These are phyloP conservation scores for Fusarium setosum DNA, from an alignment of 2,329 filamentous ascomycete species.

Conservation along the genomic window DNA sequence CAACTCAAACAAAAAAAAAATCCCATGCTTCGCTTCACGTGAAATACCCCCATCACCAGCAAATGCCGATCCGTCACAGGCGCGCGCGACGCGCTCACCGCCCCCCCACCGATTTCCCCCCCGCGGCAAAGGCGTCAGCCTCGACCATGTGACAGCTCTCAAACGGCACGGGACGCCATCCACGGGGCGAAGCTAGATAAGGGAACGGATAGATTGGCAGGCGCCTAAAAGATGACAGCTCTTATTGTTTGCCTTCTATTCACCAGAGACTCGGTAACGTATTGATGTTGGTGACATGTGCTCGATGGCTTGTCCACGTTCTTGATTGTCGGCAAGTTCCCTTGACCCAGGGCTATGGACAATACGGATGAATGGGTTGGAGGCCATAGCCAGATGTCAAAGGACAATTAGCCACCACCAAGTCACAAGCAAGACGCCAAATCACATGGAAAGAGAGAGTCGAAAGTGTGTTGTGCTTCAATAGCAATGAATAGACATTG, in stretches of 20 bases:
- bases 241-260: slow-evolving; percentile 25
- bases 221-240: not conserved
- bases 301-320: slow-evolving; percentile 7
- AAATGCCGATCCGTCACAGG: slow-evolving; percentile 11
- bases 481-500: slow-evolving; percentile 19
- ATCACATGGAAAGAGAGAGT: slow-evolving; percentile 21
- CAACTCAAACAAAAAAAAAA: not conserved
- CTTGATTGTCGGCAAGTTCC: slow-evolving; percentile 11
- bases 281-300: slow-evolving; percentile 19
- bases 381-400: not conserved
- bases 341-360: not conserved
- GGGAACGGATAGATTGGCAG: not conserved
- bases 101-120: slow-evolving; percentile 7
- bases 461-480: not conserved
- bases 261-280: slow-evolving; percentile 5
- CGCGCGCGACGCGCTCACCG: slow-evolving; percentile 18
- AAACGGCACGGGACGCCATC: slow-evolving; percentile 31
- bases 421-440: slow-evolving; percentile 14
- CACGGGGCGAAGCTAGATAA: slow-evolving; percentile 33
- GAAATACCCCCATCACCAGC: not conserved
- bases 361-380: not conserved
- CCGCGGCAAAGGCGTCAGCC: slow-evolving; percentile 27
- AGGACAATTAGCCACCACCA: not conserved
- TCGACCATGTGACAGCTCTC: slow-evolving; percentile 22
- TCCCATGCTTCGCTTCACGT: not conserved